phyloP scores from a whole-genome alignment of 495 filamentous ascomycete species.

The Antarctomyces pellizariae region DNA sequence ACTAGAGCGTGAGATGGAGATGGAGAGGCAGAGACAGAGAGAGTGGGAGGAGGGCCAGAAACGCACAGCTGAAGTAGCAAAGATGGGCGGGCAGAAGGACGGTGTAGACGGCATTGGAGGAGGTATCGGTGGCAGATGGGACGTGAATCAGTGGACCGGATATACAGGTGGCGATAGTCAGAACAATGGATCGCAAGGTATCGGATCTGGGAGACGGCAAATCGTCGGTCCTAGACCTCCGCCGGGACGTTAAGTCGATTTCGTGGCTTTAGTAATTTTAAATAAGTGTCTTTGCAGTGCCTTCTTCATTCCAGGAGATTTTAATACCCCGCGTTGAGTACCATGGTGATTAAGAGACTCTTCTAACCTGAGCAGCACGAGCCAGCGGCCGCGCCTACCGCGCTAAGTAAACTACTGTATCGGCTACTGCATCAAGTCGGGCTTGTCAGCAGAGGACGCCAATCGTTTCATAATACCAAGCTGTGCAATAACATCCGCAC shows the following conservation, averaged over 20 bases:
- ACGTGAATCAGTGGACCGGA: slow-evolving; percentile 67
- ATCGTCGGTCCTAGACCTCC: slow-evolving; percentile 59
- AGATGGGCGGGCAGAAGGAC: slow-evolving; percentile 18
- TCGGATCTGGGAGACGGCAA: slow-evolving; percentile 55
- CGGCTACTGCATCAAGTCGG: too few species aligned
- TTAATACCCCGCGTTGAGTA: too few species aligned
- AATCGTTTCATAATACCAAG: too few species aligned
- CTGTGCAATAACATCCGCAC: too few species aligned
- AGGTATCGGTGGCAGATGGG: slow-evolving; percentile 45
- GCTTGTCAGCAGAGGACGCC: too few species aligned
- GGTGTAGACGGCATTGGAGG: slow-evolving; percentile 28
- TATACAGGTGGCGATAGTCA: slow-evolving; percentile 68
- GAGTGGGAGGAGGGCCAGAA: slow-evolving; percentile 92
- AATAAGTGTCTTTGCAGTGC: too few species aligned
- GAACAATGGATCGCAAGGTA: slow-evolving; percentile 44
- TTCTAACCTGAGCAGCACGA: too few species aligned
- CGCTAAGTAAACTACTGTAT: too few species aligned
- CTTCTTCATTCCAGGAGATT: too few species aligned
- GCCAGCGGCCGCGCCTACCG: too few species aligned
- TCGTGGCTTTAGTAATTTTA: too few species aligned
- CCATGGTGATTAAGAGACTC: too few species aligned
- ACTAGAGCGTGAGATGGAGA: slow-evolving; percentile 87
- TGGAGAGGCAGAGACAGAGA: slow-evolving; percentile 71
- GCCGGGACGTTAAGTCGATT: slow-evolving; percentile 16
- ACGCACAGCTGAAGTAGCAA: slow-evolving; percentile 33